These are phyloP conservation scores for Penicillium cataractarum DNA, from an alignment of 495 filamentous ascomycete species.

Conservation along the genomic window DNA sequence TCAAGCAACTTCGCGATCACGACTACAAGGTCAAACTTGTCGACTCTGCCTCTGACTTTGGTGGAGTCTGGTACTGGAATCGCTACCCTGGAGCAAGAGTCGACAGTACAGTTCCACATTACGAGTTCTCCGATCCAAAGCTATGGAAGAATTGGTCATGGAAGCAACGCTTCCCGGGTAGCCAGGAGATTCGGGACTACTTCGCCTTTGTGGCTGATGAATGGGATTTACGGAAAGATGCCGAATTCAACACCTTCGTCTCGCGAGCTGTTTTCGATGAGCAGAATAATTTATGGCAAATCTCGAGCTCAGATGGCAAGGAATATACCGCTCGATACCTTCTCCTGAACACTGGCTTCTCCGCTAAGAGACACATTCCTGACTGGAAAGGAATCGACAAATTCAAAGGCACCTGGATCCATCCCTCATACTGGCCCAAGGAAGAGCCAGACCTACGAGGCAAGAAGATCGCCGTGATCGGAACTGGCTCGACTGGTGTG, in stretches of 20 bases:
- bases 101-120: conserved; percentile 54
- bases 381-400: too few species aligned
- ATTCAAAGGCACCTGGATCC: too few species aligned
- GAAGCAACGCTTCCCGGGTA: conserved; percentile 54
- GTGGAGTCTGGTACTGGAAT: conserved; percentile 58
- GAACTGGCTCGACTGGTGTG: too few species aligned
- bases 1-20: too few species aligned
- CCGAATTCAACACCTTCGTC: conserved; percentile 53
- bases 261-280: conserved; percentile 51
- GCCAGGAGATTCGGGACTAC: conserved; percentile 55
- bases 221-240: conserved; percentile 53
- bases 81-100: conserved; percentile 52
- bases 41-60: conserved; percentile 13
- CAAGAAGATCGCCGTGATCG: too few species aligned
- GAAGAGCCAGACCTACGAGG: too few species aligned
- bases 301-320: too few species aligned
- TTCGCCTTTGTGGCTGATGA: conserved; percentile 57
- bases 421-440: too few species aligned
- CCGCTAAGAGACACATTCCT: too few species aligned
- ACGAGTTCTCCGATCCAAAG: conserved; percentile 56
- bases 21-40: too few species aligned
- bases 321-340: too few species aligned
- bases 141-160: conserved; percentile 59
- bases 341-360: too few species aligned
- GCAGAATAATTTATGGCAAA: background rate